Percentiles rank a stretch among this genome's conserved stretches.
phyloP scores from a whole-genome alignment of 495 filamentous ascomycete species.

The Aspergillus egyptiacus region DNA sequence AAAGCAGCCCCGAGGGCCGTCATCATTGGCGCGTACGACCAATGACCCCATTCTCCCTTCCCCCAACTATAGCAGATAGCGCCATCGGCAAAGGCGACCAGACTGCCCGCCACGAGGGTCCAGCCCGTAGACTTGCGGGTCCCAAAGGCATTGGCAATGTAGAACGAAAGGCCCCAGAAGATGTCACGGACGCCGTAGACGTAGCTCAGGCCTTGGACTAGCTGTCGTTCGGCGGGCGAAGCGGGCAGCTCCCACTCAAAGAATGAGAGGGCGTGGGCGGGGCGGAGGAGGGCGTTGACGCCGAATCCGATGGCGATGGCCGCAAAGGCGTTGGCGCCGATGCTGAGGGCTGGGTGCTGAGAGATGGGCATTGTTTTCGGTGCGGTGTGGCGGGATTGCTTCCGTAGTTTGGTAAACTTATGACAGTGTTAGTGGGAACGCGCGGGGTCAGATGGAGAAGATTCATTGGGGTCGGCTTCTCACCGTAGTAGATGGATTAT shows the following conservation, averaged over 20 bases:
- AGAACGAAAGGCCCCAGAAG: slow-evolving; percentile 48
- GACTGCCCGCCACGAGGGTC: slow-evolving; percentile 39
- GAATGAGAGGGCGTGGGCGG: slow-evolving; percentile 39
- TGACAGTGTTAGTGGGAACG: not conserved
- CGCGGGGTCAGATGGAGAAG: not conserved
- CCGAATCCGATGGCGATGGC: slow-evolving; percentile 44
- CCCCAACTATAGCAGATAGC: slow-evolving; percentile 35
- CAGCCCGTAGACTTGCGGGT: slow-evolving; percentile 37
- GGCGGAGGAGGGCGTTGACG: slow-evolving; percentile 42
- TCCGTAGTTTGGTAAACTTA: no score
- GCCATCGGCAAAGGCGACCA: slow-evolving; percentile 45
- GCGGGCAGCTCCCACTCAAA: slow-evolving; percentile 38
- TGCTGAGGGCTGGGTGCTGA: not conserved
- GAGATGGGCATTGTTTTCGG: not conserved
- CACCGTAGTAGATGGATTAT: not conserved
- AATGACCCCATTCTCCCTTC: slow-evolving; percentile 49
- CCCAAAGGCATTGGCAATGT: slow-evolving; percentile 32
- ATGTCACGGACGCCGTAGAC: slow-evolving; percentile 49
- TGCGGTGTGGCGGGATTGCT: no score
- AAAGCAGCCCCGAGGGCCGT: slow-evolving; percentile 29
- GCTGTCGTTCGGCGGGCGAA: slow-evolving; percentile 21
- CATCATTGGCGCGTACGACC: slow-evolving; percentile 47
- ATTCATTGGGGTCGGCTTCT: not conserved
- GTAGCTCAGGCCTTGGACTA: slow-evolving; percentile 38
- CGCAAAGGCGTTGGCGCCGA: slow-evolving; percentile 27